These are phyloP conservation scores for Dujonia santamariae DNA, from an alignment of 1,139 yeast species.

Conservation along the genomic window DNA sequence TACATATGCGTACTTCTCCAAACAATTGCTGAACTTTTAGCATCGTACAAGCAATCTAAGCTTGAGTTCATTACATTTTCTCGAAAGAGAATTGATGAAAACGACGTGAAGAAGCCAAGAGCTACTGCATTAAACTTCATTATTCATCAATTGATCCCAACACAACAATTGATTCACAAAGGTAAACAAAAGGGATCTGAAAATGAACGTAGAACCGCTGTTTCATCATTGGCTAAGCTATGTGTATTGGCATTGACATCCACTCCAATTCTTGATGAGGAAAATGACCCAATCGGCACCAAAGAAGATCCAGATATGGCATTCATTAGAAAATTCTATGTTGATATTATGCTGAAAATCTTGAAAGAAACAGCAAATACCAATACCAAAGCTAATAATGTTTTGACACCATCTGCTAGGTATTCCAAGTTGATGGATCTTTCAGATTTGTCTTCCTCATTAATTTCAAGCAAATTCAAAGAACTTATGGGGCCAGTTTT, in stretches of 20 bases:
- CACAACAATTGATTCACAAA: constrained; percentile 34
- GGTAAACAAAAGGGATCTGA: constrained; percentile 21
- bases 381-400: constrained; percentile 20
- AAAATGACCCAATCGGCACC: constrained; percentile 44
- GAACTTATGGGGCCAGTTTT: constrained; percentile 43
- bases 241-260: constrained; percentile 63
- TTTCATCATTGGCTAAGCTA: constrained; percentile 50
- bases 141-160: constrained; percentile 70
- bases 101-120: constrained; percentile 46
- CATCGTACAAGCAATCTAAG: constrained; percentile 79
- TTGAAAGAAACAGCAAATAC: constrained; percentile 46
- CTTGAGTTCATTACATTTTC: constrained; percentile 79
- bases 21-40: constrained; percentile 64
- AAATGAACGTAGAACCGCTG: constrained; percentile 37
- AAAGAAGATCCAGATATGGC: constrained; percentile 65
- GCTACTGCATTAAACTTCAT: constrained; percentile 76
- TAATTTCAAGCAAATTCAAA: constrained; percentile 41
- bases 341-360: constrained; percentile 66
- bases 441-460: constrained; percentile 48
- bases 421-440: constrained; percentile 58
- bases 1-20: constrained; percentile 70
- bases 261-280: constrained; percentile 41
- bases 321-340: constrained; percentile 68
- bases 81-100: constrained; percentile 39
- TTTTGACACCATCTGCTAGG: constrained; percentile 28